phyloP scores from a whole-genome alignment of 176 grass and related monocot genomes.

The Canna indica region DNA sequence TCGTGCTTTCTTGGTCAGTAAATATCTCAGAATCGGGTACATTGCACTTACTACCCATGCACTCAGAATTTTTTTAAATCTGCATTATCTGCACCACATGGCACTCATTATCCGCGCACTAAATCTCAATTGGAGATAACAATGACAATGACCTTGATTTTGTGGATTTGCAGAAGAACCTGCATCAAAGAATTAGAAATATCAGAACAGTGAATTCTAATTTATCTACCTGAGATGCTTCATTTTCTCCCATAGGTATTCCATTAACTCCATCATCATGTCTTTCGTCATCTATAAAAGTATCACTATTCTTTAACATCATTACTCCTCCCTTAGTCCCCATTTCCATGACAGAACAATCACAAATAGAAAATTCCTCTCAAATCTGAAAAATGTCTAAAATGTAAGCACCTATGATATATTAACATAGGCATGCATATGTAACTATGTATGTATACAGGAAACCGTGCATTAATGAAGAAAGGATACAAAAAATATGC shows the following conservation, averaged over 20 bases:
- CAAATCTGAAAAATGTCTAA: neutral
- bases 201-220: neutral
- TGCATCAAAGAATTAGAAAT: neutral
- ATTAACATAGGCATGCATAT: too few species aligned
- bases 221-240: conserved; percentile 5
- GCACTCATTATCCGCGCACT: too few species aligned
- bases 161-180: neutral
- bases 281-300: neutral
- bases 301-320: neutral
- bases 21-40: too few species aligned
- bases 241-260: neutral
- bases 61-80: too few species aligned
- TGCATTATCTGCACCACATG: too few species aligned
- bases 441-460: neutral
- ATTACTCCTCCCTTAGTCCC: neutral
- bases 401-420: neutral
- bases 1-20: too few species aligned
- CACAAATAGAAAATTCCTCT: neutral
- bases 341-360: neutral
- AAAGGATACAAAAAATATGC: too few species aligned
- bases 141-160: neutral
- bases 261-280: neutral
- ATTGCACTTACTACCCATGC: too few species aligned
- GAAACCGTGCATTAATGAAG: too few species aligned
- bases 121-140: neutral